Percentiles rank a stretch among this genome's conserved stretches.
These are phyloP conservation scores for Knufia petricola DNA, from an alignment of 2,329 filamentous ascomycete genomes.

Conservation along the genomic window DNA sequence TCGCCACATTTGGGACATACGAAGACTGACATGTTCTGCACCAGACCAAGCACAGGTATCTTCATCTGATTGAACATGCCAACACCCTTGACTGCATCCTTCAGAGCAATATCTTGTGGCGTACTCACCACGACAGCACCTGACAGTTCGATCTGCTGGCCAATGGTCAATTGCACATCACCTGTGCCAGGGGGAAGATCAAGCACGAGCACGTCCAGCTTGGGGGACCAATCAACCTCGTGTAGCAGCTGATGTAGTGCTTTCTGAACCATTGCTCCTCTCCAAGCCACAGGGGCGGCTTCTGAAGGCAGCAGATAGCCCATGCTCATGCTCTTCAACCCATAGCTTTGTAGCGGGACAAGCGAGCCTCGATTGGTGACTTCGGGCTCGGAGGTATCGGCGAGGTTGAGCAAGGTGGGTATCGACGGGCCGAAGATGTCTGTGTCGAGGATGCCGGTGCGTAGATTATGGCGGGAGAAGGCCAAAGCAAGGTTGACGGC, in stretches of 20 bases:
- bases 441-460: slow-evolving; percentile 81
- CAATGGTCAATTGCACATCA: slow-evolving; percentile 93
- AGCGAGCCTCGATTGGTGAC: slow-evolving; percentile 53
- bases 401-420: slow-evolving; percentile 76
- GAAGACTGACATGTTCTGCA: slow-evolving; percentile 87
- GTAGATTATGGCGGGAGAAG: slow-evolving; percentile 70
- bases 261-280: slow-evolving; percentile 95
- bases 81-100: slow-evolving; percentile 84
- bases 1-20: slow-evolving; percentile 66
- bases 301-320: slow-evolving; percentile 69
- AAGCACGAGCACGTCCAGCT: slow-evolving; percentile 73
- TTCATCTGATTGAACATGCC: slow-evolving; percentile 84
- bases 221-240: slow-evolving; percentile 69
- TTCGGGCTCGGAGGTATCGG: slow-evolving; percentile 25
- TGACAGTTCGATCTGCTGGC: slow-evolving; percentile 82
- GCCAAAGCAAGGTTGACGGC: slow-evolving; percentile 79
- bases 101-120: slow-evolving; percentile 83
- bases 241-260: slow-evolving; percentile 90
- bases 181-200: slow-evolving; percentile 92
- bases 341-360: slow-evolving; percentile 83
- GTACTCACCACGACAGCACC: slow-evolving; percentile 81
- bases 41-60: slow-evolving; percentile 68
- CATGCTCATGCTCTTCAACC: slow-evolving; percentile 98
- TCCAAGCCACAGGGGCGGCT: slow-evolving; percentile 80
- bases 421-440: slow-evolving; percentile 96